Evolutionary conservation across 176 grass and related monocot genomes (phyloP), one percentile per base, ranked within the genome.

Genomic region (Aechmea fasciata): DNA sequence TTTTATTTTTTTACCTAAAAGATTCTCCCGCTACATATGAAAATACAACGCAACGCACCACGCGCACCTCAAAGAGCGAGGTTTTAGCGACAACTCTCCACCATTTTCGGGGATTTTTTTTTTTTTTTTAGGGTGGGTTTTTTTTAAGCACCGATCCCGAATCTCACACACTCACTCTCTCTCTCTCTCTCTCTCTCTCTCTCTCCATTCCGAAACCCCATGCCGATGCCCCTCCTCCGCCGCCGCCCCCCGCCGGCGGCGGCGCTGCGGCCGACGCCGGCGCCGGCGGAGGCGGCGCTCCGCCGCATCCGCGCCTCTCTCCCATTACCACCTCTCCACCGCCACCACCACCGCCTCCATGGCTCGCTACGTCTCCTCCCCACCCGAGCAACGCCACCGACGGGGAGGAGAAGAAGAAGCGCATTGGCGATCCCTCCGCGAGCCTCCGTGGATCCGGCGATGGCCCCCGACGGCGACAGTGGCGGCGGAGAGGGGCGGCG

Each of bases 181-280:
- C 33, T 41, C 33, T 6, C 33, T 6, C 3, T 6, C 33, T 41
- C 33, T 6, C 33, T 6, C 3, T 6, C 33, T 41, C 33, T 6
- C 33, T 6, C 33, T 41, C 33, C 33, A 41, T 41, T 41, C 4
- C 4, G 4, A 41, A 41, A 41, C 33, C 33, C 33, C 6, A 41
- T 7, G 33, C 33, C 48, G 13, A 87, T 87, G 85, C 33, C 73
- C 55, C 61, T 84, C 65, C 73, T 84, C 65, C 79, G 5, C 29
- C 29, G 67, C 54, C 63, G 9, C 49, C 5, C 67, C 61, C 18
- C 62, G 14, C 78, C 75, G 2, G 19, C 24, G 20, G 49, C 63
- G 6, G 70, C 75, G 6, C 23, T n/a, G n/a, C n/a, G n/a, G n/a
- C n/a, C 29, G 29, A 0, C 29, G 29, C 3, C 29, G 29, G 29